phyloP scores from a whole-genome alignment of 2,329 filamentous ascomycete species.

The Penicillium italicum region DNA sequence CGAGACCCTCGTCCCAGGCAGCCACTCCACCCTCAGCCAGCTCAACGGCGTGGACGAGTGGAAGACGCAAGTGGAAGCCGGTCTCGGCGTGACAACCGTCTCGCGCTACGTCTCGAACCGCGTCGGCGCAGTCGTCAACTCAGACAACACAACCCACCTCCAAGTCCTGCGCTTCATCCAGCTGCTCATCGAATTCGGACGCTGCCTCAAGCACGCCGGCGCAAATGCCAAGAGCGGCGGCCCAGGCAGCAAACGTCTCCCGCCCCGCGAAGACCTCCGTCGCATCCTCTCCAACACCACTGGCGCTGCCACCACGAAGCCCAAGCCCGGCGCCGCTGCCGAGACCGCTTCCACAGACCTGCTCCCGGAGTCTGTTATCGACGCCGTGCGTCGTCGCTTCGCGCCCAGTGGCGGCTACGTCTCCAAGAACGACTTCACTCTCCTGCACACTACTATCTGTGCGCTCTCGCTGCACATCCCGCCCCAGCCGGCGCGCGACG shows the following conservation, averaged over 20 bases:
- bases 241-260: conserved; percentile 40
- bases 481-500: conserved; percentile 38
- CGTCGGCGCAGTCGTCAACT: conserved; percentile 38
- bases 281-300: conserved; percentile 33
- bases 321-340: conserved; percentile 18
- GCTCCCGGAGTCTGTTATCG: conserved; percentile 40
- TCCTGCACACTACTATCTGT: conserved; percentile 47
- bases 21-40: conserved; percentile 40
- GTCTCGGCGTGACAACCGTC: conserved; percentile 36
- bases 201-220: conserved; percentile 32
- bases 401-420: conserved; percentile 37
- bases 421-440: conserved; percentile 39
- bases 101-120: conserved; percentile 46
- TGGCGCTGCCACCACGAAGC: conserved; percentile 11
- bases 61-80: conserved; percentile 37
- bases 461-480: conserved; percentile 47
- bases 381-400: conserved; percentile 42
- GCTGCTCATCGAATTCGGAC: conserved; percentile 43
- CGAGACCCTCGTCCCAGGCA: conserved; percentile 42
- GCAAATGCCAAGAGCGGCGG: conserved; percentile 25
- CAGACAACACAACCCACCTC: conserved; percentile 40
- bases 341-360: conserved; percentile 18
- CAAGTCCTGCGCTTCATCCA: conserved; percentile 47
- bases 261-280: conserved; percentile 40
- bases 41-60: conserved; percentile 45